Conservation (phyloP, 1,284 basidiomycete genomes). For the Ceratobasidium papillatum region DNA sequence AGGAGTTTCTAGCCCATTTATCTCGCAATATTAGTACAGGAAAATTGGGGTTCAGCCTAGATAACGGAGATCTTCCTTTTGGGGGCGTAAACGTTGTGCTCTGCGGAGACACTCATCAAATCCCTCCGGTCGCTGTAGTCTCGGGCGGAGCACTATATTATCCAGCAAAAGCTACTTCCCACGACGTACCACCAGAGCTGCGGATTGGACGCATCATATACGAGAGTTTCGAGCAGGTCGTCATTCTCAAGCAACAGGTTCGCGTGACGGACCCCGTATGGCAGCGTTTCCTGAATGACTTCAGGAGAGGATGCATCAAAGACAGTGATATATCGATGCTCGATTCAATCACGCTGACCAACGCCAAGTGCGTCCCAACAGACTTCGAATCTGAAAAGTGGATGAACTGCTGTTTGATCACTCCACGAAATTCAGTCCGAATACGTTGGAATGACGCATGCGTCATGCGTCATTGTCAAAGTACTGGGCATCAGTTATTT, state of each 20-base stretch:
- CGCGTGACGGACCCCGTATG: conserved; percentile 52
- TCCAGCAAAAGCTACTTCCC: conserved; percentile 9
- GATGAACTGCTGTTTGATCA: conserved; percentile 51
- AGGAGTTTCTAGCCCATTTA: conserved; percentile 49
- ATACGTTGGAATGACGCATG: conserved; percentile 51
- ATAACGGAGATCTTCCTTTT: conserved; percentile 48
- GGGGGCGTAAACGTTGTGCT: conserved; percentile 55
- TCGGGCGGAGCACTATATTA: conserved; percentile 47
- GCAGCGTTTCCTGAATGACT: conserved; percentile 51
- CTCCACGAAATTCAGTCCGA: conserved; percentile 52
- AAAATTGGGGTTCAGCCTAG: background rate
- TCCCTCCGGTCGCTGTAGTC: conserved; percentile 52
- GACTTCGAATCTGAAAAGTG: conserved; percentile 48
- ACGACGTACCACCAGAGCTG: background rate
- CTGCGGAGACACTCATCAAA: conserved; percentile 56
- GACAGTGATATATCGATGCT: conserved; percentile 51
- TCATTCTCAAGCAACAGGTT: conserved; percentile 54
- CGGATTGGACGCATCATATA: conserved; percentile 51
- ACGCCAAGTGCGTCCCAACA: conserved; percentile 15
- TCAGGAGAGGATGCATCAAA: conserved; percentile 49
- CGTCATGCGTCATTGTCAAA: conserved; percentile 44
- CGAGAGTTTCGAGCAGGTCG: conserved; percentile 53
- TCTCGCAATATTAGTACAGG: conserved; percentile 46
- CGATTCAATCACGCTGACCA: conserved; percentile 46
- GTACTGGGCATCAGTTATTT: conserved; percentile 43